Conservation (phyloP, 306 rosid species). For the Biancaea sappan region DNA sequence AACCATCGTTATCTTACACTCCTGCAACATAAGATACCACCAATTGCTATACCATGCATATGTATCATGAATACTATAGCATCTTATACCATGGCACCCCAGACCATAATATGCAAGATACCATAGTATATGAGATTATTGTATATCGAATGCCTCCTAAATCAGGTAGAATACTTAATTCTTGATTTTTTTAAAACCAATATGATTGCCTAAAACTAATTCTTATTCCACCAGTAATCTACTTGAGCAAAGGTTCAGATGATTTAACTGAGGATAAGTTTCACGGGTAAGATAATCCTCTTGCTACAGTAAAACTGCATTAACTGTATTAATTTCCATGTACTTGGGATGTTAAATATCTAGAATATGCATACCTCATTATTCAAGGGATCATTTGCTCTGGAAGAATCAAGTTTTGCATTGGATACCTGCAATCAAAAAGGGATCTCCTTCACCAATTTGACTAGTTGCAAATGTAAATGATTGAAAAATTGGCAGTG, state of each 20-base stretch:
- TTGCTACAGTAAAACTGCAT: slow-evolving; percentile 1
- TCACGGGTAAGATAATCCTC: background rate
- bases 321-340: background rate
- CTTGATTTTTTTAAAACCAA: background rate
- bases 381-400: slow-evolving; percentile 44
- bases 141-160: background rate
- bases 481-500: background rate
- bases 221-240: background rate
- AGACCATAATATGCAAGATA: no score
- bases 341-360: background rate
- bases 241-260: background rate
- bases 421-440: slow-evolving; percentile 48
- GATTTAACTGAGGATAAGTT: background rate
- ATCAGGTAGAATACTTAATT: slow-evolving; percentile 4
- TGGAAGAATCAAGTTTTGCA: slow-evolving; percentile 48
- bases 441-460: slow-evolving; percentile 24
- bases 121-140: no score
- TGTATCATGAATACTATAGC: no score
- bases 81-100: no score
- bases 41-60: no score
- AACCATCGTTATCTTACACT: no score
- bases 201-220: background rate
- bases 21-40: no score
- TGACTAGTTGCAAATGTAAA: background rate
- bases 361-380: slow-evolving; percentile 48